Percentiles rank a stretch among this genome's conserved stretches.
Evolutionary conservation across 108 stramenopile species (phyloP).

Genomic region (Bacterosira constricta): DNA sequence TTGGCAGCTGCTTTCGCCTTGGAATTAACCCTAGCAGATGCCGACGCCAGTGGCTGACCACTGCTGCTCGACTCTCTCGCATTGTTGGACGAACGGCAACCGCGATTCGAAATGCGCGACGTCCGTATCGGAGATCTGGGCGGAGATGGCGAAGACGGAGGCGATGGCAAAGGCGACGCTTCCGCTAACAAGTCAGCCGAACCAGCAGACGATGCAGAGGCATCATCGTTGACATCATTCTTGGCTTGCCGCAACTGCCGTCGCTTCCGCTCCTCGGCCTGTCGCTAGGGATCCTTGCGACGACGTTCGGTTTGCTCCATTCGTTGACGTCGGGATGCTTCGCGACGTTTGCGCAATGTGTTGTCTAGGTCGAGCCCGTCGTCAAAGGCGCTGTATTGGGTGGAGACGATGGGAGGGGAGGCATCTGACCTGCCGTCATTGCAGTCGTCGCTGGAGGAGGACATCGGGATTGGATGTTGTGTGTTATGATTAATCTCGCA

Average conservation of each 20-base stretch:
- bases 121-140: no score
- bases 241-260: neutral
- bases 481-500: neutral
- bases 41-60: neutral
- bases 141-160: no score
- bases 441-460: no score
- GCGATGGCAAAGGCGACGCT: no score
- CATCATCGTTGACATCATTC: neutral
- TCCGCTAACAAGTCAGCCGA: neutral
- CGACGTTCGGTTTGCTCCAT: neutral
- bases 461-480: neutral
- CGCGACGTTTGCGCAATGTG: neutral
- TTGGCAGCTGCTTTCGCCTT: neutral
- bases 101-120: neutral
- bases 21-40: neutral
- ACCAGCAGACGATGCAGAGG: neutral
- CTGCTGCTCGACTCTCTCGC: neutral
- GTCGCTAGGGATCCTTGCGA: neutral
- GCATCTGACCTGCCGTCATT: neutral
- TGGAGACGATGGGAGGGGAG: neutral
- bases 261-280: slow-evolving; percentile 8
- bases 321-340: neutral
- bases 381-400: neutral
- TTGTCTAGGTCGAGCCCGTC: neutral
- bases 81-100: no score